Conservation (phyloP, 2,329 filamentous ascomycete species). For the Aspergillus fumigatiaffinis region DNA sequence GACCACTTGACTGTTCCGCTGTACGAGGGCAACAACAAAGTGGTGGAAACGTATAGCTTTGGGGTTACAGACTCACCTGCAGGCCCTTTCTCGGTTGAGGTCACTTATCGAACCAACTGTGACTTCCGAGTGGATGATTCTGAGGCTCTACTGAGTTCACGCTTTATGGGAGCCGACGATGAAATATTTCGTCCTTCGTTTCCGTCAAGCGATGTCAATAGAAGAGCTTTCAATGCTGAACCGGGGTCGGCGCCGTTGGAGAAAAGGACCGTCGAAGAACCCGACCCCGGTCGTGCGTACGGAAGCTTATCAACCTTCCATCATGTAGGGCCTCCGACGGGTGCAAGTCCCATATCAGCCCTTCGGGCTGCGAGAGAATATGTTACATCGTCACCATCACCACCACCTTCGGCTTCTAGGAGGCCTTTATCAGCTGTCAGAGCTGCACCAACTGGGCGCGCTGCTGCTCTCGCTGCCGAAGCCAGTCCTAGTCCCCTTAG, state of each 20-base stretch:
- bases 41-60: conserved; percentile 74
- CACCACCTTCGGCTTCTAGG: conserved; percentile 49
- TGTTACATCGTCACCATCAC: conserved; percentile 47
- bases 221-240: conserved; percentile 44
- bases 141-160: conserved; percentile 83
- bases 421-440: conserved; percentile 41
- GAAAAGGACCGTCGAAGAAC: conserved; percentile 48
- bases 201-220: conserved; percentile 47
- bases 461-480: conserved; percentile 43
- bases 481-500: conserved; percentile 53
- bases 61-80: conserved; percentile 81
- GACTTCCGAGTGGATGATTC: conserved; percentile 89
- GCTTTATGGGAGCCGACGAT: conserved; percentile 89
- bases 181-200: conserved; percentile 79
- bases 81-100: conserved; percentile 74
- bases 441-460: conserved; percentile 28
- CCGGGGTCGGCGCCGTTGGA: conserved; percentile 71
- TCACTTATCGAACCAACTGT: conserved; percentile 82
- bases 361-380: conserved; percentile 64
- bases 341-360: conserved; percentile 81
- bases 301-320: conserved; percentile 88
- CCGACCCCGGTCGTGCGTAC: conserved; percentile 73
- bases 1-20: conserved; percentile 72
- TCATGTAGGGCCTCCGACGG: conserved; percentile 67
- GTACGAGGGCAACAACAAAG: conserved; percentile 58